Conservation (phyloP, 2,329 filamentous ascomycete genomes). For the Pseudogymnoascus sp. region DNA sequence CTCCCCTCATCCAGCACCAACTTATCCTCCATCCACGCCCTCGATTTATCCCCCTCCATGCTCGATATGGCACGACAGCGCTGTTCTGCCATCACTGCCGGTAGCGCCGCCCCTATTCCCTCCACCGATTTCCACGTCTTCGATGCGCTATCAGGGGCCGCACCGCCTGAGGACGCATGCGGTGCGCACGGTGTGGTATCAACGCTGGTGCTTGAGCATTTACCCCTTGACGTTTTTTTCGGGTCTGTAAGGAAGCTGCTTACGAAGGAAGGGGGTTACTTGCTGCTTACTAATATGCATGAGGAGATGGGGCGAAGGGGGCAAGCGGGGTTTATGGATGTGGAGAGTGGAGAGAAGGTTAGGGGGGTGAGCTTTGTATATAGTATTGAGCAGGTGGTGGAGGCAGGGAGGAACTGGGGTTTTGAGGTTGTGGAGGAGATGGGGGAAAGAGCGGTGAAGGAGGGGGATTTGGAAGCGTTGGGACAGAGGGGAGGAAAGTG, state of each 20-base stretch:
- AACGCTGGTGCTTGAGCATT: conserved; percentile 57
- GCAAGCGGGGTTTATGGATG: conserved; percentile 54
- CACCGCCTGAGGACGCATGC: conserved; percentile 15
- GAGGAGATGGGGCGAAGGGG: conserved; percentile 50
- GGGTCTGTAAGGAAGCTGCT: conserved; percentile 36
- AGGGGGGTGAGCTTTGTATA: conserved; percentile 51
- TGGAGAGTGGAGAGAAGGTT: conserved; percentile 45
- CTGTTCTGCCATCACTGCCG: conserved; percentile 1
- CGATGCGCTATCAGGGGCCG: conserved; percentile 20
- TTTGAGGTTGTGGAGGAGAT: conserved; percentile 36
- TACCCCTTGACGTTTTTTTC: conserved; percentile 46
- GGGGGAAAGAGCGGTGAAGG: conserved; percentile 38
- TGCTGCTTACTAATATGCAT: conserved; percentile 63
- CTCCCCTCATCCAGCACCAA: conserved; percentile 9
- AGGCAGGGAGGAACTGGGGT: conserved; percentile 37
- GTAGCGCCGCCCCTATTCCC: background rate
- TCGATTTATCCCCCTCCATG: conserved; percentile 50
- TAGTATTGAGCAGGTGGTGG: conserved; percentile 41
- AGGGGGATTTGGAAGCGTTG: conserved; percentile 34
- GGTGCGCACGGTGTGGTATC: conserved; percentile 41
- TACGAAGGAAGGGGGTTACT: conserved; percentile 35
- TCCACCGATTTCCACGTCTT: conserved; percentile 18
- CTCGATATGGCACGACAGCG: conserved; percentile 39
- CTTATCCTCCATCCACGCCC: conserved; percentile 29
- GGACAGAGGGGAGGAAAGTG: conserved; percentile 56